These are phyloP conservation scores for Gaeumannomyces tritici DNA, from an alignment of 2,329 filamentous ascomycete genomes.

Conservation along the genomic window DNA sequence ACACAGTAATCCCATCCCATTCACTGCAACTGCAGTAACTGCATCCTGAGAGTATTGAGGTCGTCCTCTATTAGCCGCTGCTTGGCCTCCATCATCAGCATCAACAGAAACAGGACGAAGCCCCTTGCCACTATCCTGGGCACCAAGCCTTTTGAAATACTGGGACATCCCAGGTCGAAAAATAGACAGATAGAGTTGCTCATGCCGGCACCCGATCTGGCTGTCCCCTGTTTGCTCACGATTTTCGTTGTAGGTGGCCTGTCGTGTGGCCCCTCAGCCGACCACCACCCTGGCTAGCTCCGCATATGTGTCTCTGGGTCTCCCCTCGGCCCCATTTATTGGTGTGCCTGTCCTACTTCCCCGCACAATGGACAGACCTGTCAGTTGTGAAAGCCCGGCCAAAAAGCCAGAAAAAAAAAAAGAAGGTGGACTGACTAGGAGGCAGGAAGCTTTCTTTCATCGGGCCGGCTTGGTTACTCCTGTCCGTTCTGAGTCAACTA, in stretches of 20 bases:
- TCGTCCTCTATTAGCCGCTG: background rate
- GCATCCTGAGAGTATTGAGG: background rate
- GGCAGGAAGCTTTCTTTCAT: background rate
- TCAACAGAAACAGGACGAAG: too few relatives aligned
- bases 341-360: background rate
- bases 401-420: background rate
- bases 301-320: background rate
- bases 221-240: too few relatives aligned
- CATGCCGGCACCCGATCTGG: too few relatives aligned
- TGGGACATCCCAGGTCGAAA: background rate
- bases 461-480: background rate
- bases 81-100: background rate
- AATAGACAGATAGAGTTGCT: background rate
- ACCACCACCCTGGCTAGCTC: too few relatives aligned
- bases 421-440: background rate
- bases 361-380: too few relatives aligned
- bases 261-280: background rate
- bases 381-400: too few relatives aligned
- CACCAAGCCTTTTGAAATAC: too few relatives aligned
- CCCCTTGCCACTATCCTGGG: too few relatives aligned
- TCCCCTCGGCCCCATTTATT: too few relatives aligned
- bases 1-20: background rate
- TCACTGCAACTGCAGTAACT: too few relatives aligned
- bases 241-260: background rate
- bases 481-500: too few relatives aligned